Evolutionary conservation across 2,329 filamentous ascomycete species (phyloP), one percentile per base, ranked within the genome.

Genomic region (Endocalyx cinctus): DNA sequence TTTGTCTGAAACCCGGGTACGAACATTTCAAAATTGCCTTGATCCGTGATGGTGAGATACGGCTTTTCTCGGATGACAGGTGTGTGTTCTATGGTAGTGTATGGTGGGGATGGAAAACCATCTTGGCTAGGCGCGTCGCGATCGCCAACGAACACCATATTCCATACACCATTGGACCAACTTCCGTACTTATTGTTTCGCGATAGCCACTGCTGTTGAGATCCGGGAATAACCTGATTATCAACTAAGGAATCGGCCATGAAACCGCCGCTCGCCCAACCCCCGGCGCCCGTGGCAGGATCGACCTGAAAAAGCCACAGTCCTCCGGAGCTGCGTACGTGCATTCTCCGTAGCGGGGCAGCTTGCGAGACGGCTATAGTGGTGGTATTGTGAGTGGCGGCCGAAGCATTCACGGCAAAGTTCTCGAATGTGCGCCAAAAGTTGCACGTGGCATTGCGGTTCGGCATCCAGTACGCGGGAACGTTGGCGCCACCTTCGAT

Each of bases 231-330:
- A 15, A 58, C 48, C 26, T 50, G 46, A 15, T 46, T 30, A 18
- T 58, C 54, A 6, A 58, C 46, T 3, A 55, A 45, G 15, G 52
- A 55, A 30, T 58, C 55, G 14, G 55, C 55, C 51, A 58, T 51
- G 35, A 54, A 58, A 1, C 55, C 55, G 13, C 55, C 55, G 12
- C 52, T 55, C 10, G 55, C 55, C 52, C 52, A 58, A 15, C 55
- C 55, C 4, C 55, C 55, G 4, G 51, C 52, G 10, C 50, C 48
- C 1, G 51, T 55, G 4, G 35, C 43, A 10, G 51, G 52, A 28
- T 58, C 54, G 6, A 58, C 55, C 33, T 58, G 53, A 31, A 58
- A 58, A 22, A 58, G 34, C 55, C 55, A 58, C 6, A 58, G 47
- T 4, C 55, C 55, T 13, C 49, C 47, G 2, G 53, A 33, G 27